Conservation (phyloP, 1,139 yeast species). For the Zygosaccharomyces pseudobailii region DNA sequence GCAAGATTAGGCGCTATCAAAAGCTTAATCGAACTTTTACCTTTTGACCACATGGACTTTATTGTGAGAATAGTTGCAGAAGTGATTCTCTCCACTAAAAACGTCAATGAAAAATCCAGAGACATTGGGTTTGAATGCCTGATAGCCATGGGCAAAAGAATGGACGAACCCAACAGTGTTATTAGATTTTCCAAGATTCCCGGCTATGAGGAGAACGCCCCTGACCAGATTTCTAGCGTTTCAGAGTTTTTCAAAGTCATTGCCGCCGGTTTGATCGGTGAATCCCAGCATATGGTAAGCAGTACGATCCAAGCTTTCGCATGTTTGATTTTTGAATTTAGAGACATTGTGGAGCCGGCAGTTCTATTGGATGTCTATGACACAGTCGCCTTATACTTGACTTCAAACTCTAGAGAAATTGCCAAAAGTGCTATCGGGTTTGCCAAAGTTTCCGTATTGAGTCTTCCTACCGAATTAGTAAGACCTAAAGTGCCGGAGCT, state of each 20-base stretch:
- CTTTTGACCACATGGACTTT: conserved; percentile 60
- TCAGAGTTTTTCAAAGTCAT: conserved; percentile 88
- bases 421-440: conserved; percentile 94
- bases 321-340: conserved; percentile 82
- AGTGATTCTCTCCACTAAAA: conserved; percentile 87
- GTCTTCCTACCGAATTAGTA: conserved; percentile 77
- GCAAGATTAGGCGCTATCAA: conserved; percentile 68
- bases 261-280: conserved; percentile 93
- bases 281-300: conserved; percentile 90
- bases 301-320: conserved; percentile 91
- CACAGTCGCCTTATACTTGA: conserved; percentile 86
- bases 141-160: conserved; percentile 74
- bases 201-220: conserved; percentile 59
- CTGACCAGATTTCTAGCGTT: conserved; percentile 55
- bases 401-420: conserved; percentile 87
- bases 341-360: conserved; percentile 51
- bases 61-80: conserved; percentile 83
- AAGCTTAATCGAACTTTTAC: conserved; percentile 55
- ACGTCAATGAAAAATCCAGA: conserved; percentile 86
- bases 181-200: conserved; percentile 64
- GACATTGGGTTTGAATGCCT: conserved; percentile 72
- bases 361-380: conserved; percentile 69
- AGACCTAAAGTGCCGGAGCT: conserved; percentile 62
- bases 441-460: conserved; percentile 82
- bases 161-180: conserved; percentile 54